Evolutionary conservation across 1,284 basidiomycete genomes (phyloP).

Genomic region (Bjerkandera adusta): DNA sequence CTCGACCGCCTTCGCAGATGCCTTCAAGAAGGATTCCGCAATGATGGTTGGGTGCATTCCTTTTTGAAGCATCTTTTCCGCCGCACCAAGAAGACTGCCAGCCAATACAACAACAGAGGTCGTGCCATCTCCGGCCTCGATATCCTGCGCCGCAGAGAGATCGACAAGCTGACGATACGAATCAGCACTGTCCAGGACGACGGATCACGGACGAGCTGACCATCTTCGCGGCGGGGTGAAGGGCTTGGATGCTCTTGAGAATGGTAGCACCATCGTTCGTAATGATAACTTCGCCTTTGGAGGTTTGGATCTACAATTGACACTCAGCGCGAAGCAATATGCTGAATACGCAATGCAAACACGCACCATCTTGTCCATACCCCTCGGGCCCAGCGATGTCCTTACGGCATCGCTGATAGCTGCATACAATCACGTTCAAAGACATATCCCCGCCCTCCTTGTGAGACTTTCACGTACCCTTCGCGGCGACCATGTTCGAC

Average conservation of each 20-base stretch:
- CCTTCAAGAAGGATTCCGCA: constrained; percentile 93
- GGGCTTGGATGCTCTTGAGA: constrained; percentile 93
- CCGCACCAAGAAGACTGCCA: constrained; percentile 89
- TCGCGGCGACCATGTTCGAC: constrained; percentile 95
- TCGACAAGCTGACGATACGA: constrained; percentile 78
- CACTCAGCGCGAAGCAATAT: too few relatives aligned
- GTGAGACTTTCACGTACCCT: constrained; percentile 53
- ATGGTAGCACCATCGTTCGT: constrained; percentile 99
- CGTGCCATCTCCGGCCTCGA: constrained; percentile 99
- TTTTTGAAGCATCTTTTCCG: constrained; percentile 96
- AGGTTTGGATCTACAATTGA: constrained; percentile 88
- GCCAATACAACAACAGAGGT: constrained; percentile 98
- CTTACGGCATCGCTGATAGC: constrained; percentile 98
- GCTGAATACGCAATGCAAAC: constrained; percentile 5
- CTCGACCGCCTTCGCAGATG: constrained; percentile 92
- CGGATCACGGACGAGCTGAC: constrained; percentile 37
- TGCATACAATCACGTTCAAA: constrained; percentile 35
- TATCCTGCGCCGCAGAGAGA: constrained; percentile 96
- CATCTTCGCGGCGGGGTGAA: constrained; percentile 99
- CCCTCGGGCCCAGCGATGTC: constrained; percentile 95
- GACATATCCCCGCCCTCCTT: neutral
- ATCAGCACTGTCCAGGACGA: constrained; percentile 8
- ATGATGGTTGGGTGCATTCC: constrained; percentile 98
- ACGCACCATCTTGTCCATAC: constrained; percentile 99
- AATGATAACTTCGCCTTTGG: constrained; percentile 95